Base-by-base conservation (phyloP, 2,329 filamentous ascomycete genomes). In the Fusarium brachygibbosum region DNA sequence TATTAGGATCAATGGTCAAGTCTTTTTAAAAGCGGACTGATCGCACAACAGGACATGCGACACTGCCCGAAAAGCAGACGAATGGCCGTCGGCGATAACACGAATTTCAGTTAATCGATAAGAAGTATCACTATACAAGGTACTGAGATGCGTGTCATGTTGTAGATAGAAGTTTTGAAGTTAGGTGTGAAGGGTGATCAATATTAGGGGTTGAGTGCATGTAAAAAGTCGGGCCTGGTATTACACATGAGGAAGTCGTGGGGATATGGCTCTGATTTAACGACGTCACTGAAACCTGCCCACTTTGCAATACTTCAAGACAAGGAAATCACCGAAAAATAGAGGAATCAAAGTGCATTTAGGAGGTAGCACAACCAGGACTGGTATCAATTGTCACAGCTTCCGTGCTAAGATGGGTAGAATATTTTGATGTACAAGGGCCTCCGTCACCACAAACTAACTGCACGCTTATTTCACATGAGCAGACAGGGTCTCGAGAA, bases 401-500 rank as follows among this genome's bases (percentile, higher is more conserved):
- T 76, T 65, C 69, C 70, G 73, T 77, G 78, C 77, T 79, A 78
- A 61, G 66, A 74, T 74, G 72, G 71, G 73, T 76, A 75, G 75
- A 72, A 75, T 74, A 72, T 70, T 51, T 51, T 80, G 80, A 82
- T 82, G 79, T 82, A 82, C 81, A 82, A 78, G 75, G 74, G 71
- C 72, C 72, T 77, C 74, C 77, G 70, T 77, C 76, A 78, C 76
- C 72, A 78, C 71, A 83, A 83, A 79, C 81, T 77, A 77, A 78
- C 84, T 64, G 65, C 84, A 91, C 78, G 78, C 85, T 85, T 93
- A 94, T 87, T 94, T 95, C 80, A 95, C 85, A 76, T 87, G 88
- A 76, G 90, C 89, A 84, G 94, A 90, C 77, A 96, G 87, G 80
- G 88, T 92, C 88, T 96, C 93, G 76, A 96, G 87, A 77, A 95